phyloP scores from a whole-genome alignment of 2,329 filamentous ascomycete genomes.

The Cytospora leucostoma region DNA sequence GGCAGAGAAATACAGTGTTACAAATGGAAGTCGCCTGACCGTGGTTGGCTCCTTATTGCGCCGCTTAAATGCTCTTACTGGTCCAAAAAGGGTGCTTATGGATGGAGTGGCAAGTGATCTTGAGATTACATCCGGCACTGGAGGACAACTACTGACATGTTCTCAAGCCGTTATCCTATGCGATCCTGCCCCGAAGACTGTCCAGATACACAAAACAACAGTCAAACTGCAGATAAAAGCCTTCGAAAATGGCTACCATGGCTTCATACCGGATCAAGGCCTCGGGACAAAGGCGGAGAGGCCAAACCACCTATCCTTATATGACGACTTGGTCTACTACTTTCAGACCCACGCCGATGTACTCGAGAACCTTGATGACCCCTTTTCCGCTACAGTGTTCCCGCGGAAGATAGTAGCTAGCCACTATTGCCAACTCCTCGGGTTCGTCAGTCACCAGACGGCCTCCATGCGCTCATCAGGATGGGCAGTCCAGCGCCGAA shows the following conservation, averaged over 20 bases:
- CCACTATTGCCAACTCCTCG: conserved; percentile 22
- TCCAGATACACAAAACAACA: neutral
- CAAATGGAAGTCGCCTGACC: conserved; percentile 5
- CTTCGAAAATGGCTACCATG: conserved; percentile 19
- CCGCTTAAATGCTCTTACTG: conserved; percentile 21
- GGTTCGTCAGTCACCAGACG: conserved; percentile 22
- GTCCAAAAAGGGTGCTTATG: neutral
- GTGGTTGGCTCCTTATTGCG: conserved; percentile 19
- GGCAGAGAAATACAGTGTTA: conserved; percentile 15
- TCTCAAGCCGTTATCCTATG: conserved; percentile 12
- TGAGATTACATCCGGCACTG: fast-evolving
- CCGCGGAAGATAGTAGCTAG: conserved; percentile 16
- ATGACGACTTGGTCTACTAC: conserved; percentile 14
- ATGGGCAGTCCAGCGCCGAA: conserved; percentile 18
- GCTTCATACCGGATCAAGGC: conserved; percentile 18
- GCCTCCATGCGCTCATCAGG: conserved; percentile 22
- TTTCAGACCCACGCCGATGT: neutral
- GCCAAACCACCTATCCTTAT: neutral
- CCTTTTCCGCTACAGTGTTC: conserved; percentile 4
- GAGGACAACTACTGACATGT: neutral
- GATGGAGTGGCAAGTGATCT: neutral
- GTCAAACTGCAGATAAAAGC: conserved; percentile 1
- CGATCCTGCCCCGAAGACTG: conserved; percentile 9
- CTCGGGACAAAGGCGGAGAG: neutral
- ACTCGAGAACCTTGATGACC: neutral